These are phyloP conservation scores for Trichoderma hamatum DNA, from an alignment of 2,329 filamentous ascomycete species.

Conservation along the genomic window DNA sequence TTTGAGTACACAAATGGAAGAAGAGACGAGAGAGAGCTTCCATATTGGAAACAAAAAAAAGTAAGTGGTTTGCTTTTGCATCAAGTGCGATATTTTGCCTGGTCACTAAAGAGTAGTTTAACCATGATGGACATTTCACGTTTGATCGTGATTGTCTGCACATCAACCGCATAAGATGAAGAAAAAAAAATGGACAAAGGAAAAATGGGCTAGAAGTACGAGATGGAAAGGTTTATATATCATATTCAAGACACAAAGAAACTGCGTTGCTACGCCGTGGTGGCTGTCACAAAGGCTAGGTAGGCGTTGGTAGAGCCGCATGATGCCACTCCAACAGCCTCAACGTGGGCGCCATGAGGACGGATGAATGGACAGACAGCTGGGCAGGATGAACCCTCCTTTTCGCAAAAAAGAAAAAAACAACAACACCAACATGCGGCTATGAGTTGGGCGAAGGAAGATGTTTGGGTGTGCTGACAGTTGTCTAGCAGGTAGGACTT, in stretches of 20 bases:
- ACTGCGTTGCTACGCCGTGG: neutral
- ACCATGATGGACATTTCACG: neutral
- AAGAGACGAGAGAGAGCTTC: neutral
- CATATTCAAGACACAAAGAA: neutral
- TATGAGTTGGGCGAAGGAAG: neutral
- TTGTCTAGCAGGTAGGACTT: neutral
- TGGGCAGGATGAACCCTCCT: neutral
- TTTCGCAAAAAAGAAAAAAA: neutral
- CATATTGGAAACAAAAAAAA: neutral
- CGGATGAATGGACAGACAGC: neutral
- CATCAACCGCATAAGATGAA: neutral
- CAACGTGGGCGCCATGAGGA: neutral
- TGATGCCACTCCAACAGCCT: neutral
- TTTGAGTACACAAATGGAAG: neutral
- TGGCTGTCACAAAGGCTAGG: neutral
- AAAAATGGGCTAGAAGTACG: neutral
- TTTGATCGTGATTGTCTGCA: neutral
- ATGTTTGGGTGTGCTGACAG: neutral
- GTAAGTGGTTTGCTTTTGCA: neutral
- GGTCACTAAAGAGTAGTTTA: neutral
- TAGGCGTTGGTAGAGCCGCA: neutral
- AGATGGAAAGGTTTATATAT: neutral
- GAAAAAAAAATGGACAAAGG: neutral
- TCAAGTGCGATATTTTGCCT: neutral
- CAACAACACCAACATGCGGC: neutral